Base-by-base conservation (phyloP, 2,329 filamentous ascomycete species). In the Pleoardoris graminearum region DNA sequence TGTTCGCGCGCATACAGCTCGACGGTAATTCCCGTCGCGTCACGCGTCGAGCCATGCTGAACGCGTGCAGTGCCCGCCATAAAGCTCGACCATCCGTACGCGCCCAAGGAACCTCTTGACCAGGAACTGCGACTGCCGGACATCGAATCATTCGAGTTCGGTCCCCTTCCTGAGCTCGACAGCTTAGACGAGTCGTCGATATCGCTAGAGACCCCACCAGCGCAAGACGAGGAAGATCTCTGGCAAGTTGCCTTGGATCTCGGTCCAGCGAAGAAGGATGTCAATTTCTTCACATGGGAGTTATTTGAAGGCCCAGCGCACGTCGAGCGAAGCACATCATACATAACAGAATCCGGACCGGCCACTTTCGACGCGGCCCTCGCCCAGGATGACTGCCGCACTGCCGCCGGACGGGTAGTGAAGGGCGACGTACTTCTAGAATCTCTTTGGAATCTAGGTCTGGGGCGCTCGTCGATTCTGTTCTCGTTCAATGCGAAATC, bases 391-490 rank as follows among this genome's bases (percentile, higher is more conserved):
- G 55, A 76, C 70, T 48, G 63, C 78, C 29, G 60, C 60, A 33
- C 61, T 77, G 27, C 67, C 59, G 39, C 79, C 32, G 70, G 68
- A 12, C 69, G 68, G 23, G 62, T 78, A 4, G 37, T 79, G 2
- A 72, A 72, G 16, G 63, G 65, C 14, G 61, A 75, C 38, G 59
- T 73, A 2, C 62, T 75, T 3, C 54, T 80, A 1, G 65, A 72
- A 16, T 86, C 85, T 10, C 75, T 93, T 0, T 77, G 88, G 55
- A 82, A 85, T 11, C 76, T 93, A 1, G 83, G 85, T 0, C 80
- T 91, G 5, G 90, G 89, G 0, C 80, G 88, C 42, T 86, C 85
- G 33, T 92, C 89, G 0, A 78, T 88, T 1, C 80, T 94, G 29
- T 94, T 90, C 68, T 66, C 72, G 0, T 90, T 84, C 79, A 76